A percentile compares a stretch with the other conserved stretches of the same genome.
phyloP scores from a whole-genome alignment of 305 asterid species.

The Fraxinus platypoda region DNA sequence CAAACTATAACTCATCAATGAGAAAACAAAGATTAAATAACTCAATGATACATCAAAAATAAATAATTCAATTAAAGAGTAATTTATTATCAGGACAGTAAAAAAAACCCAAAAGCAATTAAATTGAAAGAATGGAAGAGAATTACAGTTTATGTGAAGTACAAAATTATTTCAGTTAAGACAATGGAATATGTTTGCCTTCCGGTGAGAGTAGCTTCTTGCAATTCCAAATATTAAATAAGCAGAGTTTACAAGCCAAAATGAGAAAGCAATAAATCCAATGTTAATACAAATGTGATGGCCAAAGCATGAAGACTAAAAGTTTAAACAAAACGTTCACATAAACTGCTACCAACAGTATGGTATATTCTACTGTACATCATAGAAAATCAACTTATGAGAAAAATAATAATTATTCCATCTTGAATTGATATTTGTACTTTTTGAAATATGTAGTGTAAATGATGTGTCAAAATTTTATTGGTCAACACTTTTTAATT shows the following conservation, averaged over 20 bases:
- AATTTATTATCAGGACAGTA: neutral
- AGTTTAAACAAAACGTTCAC: neutral
- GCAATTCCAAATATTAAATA: conserved; percentile 26
- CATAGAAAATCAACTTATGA: too few relatives aligned
- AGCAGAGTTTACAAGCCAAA: neutral
- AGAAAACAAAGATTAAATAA: neutral
- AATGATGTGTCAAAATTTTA: too few relatives aligned
- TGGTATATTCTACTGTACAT: neutral
- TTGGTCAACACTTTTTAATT: too few relatives aligned
- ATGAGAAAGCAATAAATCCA: neutral
- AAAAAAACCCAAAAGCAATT: neutral
- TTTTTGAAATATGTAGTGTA: too few relatives aligned
- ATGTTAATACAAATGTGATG: neutral
- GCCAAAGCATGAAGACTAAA: neutral
- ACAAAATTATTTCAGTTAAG: neutral
- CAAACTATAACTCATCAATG: conserved; percentile 5
- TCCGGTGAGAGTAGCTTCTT: conserved; percentile 72
- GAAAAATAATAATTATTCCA: neutral
- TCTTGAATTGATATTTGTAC: too few relatives aligned
- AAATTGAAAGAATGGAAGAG: neutral
- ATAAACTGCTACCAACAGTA: neutral
- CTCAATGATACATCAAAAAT: neutral
- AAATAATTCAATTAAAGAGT: neutral
- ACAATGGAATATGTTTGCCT: conserved; percentile 43
- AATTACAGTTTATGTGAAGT: neutral